phyloP scores from a whole-genome alignment of 805 yeast genomes.

The Scheffersomyces ergatensis region DNA sequence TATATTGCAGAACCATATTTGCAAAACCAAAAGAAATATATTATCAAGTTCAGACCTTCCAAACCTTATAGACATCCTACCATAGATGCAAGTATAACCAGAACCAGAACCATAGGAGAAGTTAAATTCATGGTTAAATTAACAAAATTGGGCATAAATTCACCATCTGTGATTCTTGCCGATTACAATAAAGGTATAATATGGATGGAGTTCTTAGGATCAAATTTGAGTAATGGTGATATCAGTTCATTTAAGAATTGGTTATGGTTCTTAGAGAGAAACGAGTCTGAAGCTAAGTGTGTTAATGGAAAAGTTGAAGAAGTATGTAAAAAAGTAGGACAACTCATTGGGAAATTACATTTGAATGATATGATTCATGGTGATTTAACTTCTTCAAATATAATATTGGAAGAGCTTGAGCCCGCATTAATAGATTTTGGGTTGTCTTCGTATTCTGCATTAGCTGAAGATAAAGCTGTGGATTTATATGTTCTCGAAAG shows the following conservation, averaged over 20 bases:
- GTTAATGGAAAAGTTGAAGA: conserved; percentile 35
- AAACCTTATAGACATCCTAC: conserved; percentile 88
- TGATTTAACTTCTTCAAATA: conserved; percentile 88
- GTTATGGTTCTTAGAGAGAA: conserved; percentile 59
- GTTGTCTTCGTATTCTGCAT: conserved; percentile 67
- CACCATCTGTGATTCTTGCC: conserved; percentile 72
- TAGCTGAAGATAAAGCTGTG: conserved; percentile 95
- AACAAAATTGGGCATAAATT: conserved; percentile 53
- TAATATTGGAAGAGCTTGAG: conserved; percentile 45
- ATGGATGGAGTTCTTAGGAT: conserved; percentile 84
- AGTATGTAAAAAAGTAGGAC: conserved; percentile 58
- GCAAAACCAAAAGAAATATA: conserved; percentile 36
- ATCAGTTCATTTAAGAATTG: conserved; percentile 70
- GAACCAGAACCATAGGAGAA: conserved; percentile 80
- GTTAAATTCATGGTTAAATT: conserved; percentile 69
- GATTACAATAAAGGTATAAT: conserved; percentile 78
- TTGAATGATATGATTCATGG: conserved; percentile 83
- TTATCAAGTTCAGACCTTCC: conserved; percentile 83
- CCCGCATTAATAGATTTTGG: conserved; percentile 91
- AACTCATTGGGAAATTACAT: conserved; percentile 69
- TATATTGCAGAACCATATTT: conserved; percentile 38
- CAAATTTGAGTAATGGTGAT: conserved; percentile 45
- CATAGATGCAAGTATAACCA: conserved; percentile 73
- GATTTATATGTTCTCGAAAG: conserved; percentile 92
- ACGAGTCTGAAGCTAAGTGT: conserved; percentile 16